Base-by-base conservation (phyloP, 352 stramenopile species). In the Pythium biforme region DNA sequence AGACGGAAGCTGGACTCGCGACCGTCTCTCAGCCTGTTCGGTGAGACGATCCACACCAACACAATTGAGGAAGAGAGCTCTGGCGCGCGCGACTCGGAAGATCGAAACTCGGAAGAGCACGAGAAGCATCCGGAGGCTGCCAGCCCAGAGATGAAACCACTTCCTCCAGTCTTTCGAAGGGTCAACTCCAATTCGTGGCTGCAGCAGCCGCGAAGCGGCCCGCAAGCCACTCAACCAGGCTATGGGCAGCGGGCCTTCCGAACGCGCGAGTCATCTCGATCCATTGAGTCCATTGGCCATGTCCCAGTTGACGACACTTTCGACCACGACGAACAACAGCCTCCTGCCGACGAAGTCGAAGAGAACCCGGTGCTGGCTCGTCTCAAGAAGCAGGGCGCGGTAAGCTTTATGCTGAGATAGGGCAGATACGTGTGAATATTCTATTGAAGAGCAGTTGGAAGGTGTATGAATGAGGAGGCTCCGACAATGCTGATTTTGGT, bases 391-490 rank as follows among this genome's bases (percentile, higher is more conserved):
- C 84, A 93, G 50, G 84, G 84, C 20, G 84, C 84, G n/a, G 65
- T 93, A 61, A 90, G 89, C 68, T 93, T 90, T 74, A 93, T 91
- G 81, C 74, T 85, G 70, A 75, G 79, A 77, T 85, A 62, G 29
- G 57, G 22, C 51, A 37, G 15, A 43, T 50, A 20, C n/a, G 46
- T 25, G 12, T 53, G 19, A 39, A 39, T 62, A 23, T 27, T 31
- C 20, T 19, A 37, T 39, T 53, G 55, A 20, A 53, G 41, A 31
- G 34, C 17, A 49, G 22, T 37, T 48, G 4, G 34, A 37, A 26
- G 37, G 15, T 43, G 3, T 11, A 12, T n/a, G 17, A 5, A 14
- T 34, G 10, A 34, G 5, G 31, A 34, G 19, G 46, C 22, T 14
- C 14, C n/a, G 26, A 40, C 25, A 6, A 27, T 15, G 9, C 22